Conservation (phyloP, 306 rosid genomes). For the Cucurbita argyrosperma region DNA sequence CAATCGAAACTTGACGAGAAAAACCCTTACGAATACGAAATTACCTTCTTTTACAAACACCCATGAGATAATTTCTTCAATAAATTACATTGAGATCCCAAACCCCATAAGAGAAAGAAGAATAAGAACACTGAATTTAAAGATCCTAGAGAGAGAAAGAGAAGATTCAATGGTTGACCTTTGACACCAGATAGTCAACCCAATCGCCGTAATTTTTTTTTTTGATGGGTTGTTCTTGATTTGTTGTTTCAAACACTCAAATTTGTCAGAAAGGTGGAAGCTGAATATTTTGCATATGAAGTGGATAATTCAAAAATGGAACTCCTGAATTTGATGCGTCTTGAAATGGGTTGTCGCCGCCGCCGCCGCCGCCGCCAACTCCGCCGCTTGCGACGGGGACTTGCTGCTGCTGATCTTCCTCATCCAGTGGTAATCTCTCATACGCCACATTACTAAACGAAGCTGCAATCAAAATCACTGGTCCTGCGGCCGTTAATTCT, state of each 20-base stretch:
- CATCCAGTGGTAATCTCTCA: constrained; percentile 12
- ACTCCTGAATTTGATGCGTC: constrained; percentile 4
- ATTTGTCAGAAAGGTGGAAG: constrained; percentile 3
- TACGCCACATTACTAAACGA: constrained; percentile 13
- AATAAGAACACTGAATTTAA: background rate
- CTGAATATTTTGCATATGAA: constrained; percentile 9
- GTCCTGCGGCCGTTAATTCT: constrained; percentile 7
- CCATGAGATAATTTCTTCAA: background rate
- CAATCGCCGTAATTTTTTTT: background rate
- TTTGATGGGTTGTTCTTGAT: background rate
- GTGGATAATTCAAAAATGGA: constrained; percentile 9
- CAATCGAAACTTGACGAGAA: too few relatives aligned
- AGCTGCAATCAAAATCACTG: constrained; percentile 7
- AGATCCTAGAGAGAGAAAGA: background rate
- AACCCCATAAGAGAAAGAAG: background rate
- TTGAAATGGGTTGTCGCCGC: background rate
- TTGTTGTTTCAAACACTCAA: background rate
- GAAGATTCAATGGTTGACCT: constrained; percentile 4
- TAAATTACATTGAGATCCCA: background rate
- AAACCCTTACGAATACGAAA: background rate
- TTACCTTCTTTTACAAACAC: background rate
- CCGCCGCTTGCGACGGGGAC: background rate
- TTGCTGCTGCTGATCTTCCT: constrained; percentile 9
- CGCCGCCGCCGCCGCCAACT: background rate
- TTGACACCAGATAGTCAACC: background rate